Evolutionary conservation across 208 protist species (phyloP).

Genomic region (Strigomonas culicis): DNA sequence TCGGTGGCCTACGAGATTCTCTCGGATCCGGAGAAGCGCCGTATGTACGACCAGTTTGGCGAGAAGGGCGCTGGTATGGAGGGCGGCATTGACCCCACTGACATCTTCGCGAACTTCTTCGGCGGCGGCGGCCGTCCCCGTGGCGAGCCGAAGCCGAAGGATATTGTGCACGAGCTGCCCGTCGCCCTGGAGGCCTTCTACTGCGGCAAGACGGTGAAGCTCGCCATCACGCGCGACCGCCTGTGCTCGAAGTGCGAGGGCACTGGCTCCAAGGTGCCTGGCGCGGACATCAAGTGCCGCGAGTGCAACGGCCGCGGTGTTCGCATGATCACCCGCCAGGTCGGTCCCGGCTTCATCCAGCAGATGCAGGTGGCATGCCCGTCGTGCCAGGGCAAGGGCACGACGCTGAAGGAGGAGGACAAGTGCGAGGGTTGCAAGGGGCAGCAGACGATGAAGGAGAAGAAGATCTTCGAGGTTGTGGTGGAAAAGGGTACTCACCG

Average conservation of each 20-base stretch:
- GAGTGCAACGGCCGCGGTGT: constrained; percentile 94
- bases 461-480: constrained; percentile 97
- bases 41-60: constrained; percentile 97
- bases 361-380: constrained; percentile 95
- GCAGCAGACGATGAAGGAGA: constrained; percentile 93
- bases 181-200: constrained; percentile 98
- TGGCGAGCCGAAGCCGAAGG: constrained; percentile 94
- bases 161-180: constrained; percentile 92
- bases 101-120: constrained; percentile 92
- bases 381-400: constrained; percentile 93
- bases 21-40: constrained; percentile 94
- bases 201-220: constrained; percentile 96
- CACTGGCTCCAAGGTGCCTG: constrained; percentile 71
- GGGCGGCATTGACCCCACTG: constrained; percentile 79
- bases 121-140: constrained; percentile 78
- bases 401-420: constrained; percentile 90
- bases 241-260: constrained; percentile 88
- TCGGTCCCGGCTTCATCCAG: constrained; percentile 97
- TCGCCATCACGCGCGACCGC: constrained; percentile 91
- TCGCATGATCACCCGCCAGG: constrained; percentile 89
- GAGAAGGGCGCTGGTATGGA: constrained; percentile 95
- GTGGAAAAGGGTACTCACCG: constrained; percentile 97
- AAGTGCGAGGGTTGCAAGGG: constrained; percentile 94
- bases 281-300: constrained; percentile 81
- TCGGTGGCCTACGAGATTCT: constrained; percentile 98